Evolutionary conservation across 768 basidiomycete species (phyloP), one percentile per base, ranked within the genome.

Genomic region (Rhodotorula graminis): DNA sequence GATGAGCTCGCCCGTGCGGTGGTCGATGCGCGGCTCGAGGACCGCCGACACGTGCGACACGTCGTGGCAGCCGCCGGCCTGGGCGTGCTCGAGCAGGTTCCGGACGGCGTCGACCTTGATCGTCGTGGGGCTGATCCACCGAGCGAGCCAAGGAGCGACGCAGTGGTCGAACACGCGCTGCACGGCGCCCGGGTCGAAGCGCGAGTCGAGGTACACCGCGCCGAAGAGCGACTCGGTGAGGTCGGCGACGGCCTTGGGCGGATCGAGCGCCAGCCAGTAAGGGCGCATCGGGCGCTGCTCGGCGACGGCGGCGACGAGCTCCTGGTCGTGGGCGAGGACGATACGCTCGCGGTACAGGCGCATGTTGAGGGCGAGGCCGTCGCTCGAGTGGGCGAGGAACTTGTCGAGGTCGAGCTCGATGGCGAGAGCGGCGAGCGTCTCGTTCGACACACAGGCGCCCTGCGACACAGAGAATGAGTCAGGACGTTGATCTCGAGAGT

Each of bases 241-340:
- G 59, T 71, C 70, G 21, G 70, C 64, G 53, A 65, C 59, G 52
- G 64, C 64, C 69, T 70, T 70, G 14, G 69, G 69, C 47, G 69
- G 56, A 18, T 71, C 70, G 27, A 56, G 59, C 16, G 61, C 37
- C 16, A 61, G 55, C 70, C 70, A 71, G 64, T 61, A 71, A 12
- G 70, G 70, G 0, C 64, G 42, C 0, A 40, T 31, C 55, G 61
- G n/a, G 29, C 70, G 78, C 90, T 92, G 73, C 91, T 84, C 64
- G 53, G 37, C 25, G 27, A 27, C 55, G 3, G 64, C 59, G 12
- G 46, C 31, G 7, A 11, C 12, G 72, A 92, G 90, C 83, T 93
- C 91, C 83, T 92, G 90, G 82, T 93, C 91, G 84, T 91, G 92
- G 82, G 92, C 82, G 82, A 91, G 92, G 82, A 27, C 23, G 33